Evolutionary conservation across 495 filamentous ascomycete species (phyloP).

Genomic region (Penicillium antarcticum): DNA sequence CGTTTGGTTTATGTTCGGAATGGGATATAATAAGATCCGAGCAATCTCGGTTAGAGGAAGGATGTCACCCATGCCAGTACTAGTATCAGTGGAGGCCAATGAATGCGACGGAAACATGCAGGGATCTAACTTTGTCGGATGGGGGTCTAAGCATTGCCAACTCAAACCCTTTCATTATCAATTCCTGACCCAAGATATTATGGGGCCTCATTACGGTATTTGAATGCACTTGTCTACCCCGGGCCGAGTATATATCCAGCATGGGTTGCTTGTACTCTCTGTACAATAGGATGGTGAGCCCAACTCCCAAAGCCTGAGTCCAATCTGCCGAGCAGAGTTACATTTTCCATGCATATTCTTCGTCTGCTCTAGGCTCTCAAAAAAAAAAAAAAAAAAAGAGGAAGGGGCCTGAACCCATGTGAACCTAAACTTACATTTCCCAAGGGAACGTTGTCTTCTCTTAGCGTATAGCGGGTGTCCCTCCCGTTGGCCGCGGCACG

Average conservation of each 20-base stretch:
- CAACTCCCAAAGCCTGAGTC: background rate
- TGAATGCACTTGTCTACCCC: too few species aligned
- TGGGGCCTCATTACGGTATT: too few species aligned
- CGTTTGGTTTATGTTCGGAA: background rate
- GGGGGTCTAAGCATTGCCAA: slow-evolving; percentile 8
- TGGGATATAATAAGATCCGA: background rate
- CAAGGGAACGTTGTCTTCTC: background rate
- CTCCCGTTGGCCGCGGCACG: background rate
- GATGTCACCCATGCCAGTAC: background rate
- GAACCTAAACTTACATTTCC: background rate
- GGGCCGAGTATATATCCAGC: too few species aligned
- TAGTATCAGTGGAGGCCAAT: background rate
- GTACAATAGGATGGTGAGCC: background rate
- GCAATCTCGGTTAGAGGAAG: background rate
- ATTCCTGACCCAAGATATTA: too few species aligned
- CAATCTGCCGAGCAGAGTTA: slow-evolving; percentile 15
- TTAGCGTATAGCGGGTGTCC: background rate
- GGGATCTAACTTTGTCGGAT: slow-evolving; percentile 13
- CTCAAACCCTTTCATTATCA: too few species aligned
- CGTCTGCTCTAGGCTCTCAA: slow-evolving; percentile 28
- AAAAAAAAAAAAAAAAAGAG: background rate
- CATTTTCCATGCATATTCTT: slow-evolving; percentile 48
- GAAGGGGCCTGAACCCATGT: background rate
- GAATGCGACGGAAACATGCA: slow-evolving; percentile 1
- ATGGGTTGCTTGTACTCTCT: too few species aligned